These are phyloP conservation scores for Turritis glabra DNA, from an alignment of 345 rosid genomes.

Conservation along the genomic window DNA sequence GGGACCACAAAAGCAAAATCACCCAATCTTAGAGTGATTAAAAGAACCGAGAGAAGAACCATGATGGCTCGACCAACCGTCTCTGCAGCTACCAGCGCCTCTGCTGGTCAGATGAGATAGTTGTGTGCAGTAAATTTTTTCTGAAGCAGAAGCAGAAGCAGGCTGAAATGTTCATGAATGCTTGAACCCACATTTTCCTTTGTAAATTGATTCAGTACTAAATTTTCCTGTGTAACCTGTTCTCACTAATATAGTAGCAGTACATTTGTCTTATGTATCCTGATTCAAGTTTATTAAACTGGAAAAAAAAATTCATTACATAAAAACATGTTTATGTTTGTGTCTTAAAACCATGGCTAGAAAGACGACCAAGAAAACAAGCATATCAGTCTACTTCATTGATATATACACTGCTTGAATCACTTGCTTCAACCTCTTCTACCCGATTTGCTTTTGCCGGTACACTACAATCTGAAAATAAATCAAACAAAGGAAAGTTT, in stretches of 20 bases:
- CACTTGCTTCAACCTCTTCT: conserved; percentile 22
- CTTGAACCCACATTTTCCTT: conserved; percentile 54
- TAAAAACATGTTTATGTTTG: conserved; percentile 4
- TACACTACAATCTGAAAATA: conserved; percentile 24
- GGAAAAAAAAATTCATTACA: not conserved
- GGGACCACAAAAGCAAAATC: conserved; percentile 76
- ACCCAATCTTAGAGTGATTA: conserved; percentile 51
- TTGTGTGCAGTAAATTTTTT: conserved; percentile 1
- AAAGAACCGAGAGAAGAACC: conserved; percentile 37
- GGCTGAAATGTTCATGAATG: conserved; percentile 67
- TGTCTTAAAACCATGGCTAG: not conserved
- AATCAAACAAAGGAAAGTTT: conserved; percentile 12
- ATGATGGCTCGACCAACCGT: conserved; percentile 33
- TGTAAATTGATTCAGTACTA: conserved; percentile 16
- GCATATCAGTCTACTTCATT: conserved; percentile 16
- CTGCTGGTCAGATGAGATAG: conserved; percentile 41
- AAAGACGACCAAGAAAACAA: not conserved
- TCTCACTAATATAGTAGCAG: conserved; percentile 1
- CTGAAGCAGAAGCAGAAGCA: conserved; percentile 25
- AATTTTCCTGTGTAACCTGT: conserved; percentile 7
- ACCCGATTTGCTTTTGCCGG: conserved; percentile 8
- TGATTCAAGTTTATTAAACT: conserved; percentile 9
- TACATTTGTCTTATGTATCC: conserved; percentile 1
- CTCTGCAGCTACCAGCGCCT: conserved; percentile 34
- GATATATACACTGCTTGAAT: not conserved